Percentiles rank a stretch among this genome's conserved stretches.
These are phyloP conservation scores for Talaromyces trachyspermus DNA, from an alignment of 495 filamentous ascomycete genomes.

Conservation along the genomic window DNA sequence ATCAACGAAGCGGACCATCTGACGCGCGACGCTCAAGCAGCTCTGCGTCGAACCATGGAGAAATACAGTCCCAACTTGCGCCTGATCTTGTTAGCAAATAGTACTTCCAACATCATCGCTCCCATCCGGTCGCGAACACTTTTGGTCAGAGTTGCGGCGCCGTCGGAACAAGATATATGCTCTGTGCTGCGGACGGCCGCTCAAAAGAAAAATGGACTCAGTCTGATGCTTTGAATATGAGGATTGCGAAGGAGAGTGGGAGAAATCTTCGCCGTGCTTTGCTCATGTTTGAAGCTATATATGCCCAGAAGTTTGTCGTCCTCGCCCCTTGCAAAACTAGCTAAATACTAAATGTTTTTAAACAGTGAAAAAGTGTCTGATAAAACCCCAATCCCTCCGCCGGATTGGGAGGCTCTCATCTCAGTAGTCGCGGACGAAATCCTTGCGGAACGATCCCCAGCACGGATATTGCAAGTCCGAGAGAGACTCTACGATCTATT, in stretches of 20 bases:
- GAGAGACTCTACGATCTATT: slow-evolving; percentile 92
- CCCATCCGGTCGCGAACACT: slow-evolving; percentile 86
- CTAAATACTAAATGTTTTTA: no score
- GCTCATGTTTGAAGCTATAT: slow-evolving; percentile 92
- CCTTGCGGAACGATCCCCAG: slow-evolving; percentile 80
- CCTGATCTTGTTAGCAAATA: slow-evolving; percentile 86
- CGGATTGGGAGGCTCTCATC: slow-evolving; percentile 93
- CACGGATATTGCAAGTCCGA: slow-evolving; percentile 75
- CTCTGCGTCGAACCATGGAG: slow-evolving; percentile 93
- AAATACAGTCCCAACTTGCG: slow-evolving; percentile 95
- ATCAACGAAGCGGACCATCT: slow-evolving; percentile 99
- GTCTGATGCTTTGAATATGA: slow-evolving; percentile 60
- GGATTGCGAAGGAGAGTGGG: slow-evolving; percentile 86
- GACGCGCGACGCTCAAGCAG: slow-evolving; percentile 90
- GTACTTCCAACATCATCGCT: slow-evolving; percentile 94
- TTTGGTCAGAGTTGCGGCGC: slow-evolving; percentile 85
- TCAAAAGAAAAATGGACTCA: slow-evolving; percentile 69
- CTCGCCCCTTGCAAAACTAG: no score
- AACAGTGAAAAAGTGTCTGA: slow-evolving; percentile 84
- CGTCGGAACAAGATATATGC: slow-evolving; percentile 76
- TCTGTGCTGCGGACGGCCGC: slow-evolving; percentile 66
- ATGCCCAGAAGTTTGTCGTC: slow-evolving; percentile 80
- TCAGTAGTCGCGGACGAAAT: slow-evolving; percentile 83
- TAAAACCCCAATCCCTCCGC: slow-evolving; percentile 79
- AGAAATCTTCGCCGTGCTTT: slow-evolving; percentile 84